Evolutionary conservation across 179 eudicot genomes (phyloP), one percentile per base, ranked within the genome.

Genomic region (Corrigiola litoralis): DNA sequence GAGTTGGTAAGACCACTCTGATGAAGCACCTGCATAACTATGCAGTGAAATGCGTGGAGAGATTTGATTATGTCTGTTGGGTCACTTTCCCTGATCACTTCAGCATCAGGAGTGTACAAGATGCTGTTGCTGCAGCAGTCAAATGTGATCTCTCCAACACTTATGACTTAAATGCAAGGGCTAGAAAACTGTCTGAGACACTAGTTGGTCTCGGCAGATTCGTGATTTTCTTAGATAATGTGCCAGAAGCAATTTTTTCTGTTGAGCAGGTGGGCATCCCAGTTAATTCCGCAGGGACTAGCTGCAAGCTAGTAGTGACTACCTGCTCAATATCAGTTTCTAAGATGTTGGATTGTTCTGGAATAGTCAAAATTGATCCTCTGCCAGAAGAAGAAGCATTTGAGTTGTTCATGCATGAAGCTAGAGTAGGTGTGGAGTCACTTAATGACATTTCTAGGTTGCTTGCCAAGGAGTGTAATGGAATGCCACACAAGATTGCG

Each of bases 201-300:
- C 37, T 68, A 38, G n/a, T 44, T 17, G 27, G 49, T 36, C 65
- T 50, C 17, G 72, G 57, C 16, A 58, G 41, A 6, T 45, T 58
- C 48, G 72, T 49, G 29, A 41, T 68, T 36, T 68, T 68, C 65
- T 24, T 58, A 48, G 65, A 68, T 58, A 57, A 9, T 58, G 65
- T 58, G 4, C 56, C 57, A 5, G 50, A 27, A 27, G 58, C 27
- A 41, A 9, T 1, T 14, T 23, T 68, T 40, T 34, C 49, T 16
- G 31, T 18, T 3, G 41, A 47, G 6, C 31, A 37, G 21, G n/a
- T 68, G 18, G 72, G 65, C 13, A 58, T 68, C 17, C 65, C 58
- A 16, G 18, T 48, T 23, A 40, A 60, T 69, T n/a, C 60, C 28
- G 18, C 20, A 60, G 72, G 61, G 21, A 69, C 60, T 41, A 13